Conservation (phyloP, 2,329 filamentous ascomycete genomes). For the Phaeosphaeriaceae sp. region DNA sequence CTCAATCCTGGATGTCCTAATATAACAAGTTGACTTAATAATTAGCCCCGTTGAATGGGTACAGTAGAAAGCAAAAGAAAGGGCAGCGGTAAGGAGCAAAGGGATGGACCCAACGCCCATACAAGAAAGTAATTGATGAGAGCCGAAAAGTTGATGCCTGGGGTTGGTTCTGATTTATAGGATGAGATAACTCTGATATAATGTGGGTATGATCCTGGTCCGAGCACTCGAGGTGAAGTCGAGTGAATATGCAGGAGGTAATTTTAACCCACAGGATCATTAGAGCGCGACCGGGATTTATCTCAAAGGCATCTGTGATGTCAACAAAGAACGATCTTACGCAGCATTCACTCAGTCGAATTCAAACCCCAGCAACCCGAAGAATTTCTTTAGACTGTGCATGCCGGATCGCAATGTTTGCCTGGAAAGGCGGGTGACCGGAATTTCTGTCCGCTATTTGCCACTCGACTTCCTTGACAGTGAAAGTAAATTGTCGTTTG, state of each 20-base stretch:
- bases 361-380: no score
- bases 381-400: no score
- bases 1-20: constrained; percentile 3
- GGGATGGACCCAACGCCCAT: not conserved
- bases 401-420: no score
- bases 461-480: no score
- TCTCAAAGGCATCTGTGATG: no score
- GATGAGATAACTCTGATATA: not conserved
- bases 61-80: not conserved
- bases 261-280: constrained; percentile 1
- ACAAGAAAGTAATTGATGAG: not conserved
- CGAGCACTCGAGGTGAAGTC: constrained; percentile 12
- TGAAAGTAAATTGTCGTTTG: no score
- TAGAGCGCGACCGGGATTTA: not conserved
- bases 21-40: not conserved
- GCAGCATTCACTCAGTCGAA: no score
- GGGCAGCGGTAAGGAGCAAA: not conserved
- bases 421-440: no score
- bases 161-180: not conserved
- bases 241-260: constrained; percentile 1
- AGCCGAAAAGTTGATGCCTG: not conserved
- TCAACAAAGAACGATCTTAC: no score
- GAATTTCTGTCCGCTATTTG: no score
- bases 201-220: not conserved
- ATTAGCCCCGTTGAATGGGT: constrained; percentile 4